Evolutionary conservation across 2,329 filamentous ascomycete species (phyloP), one percentile per base, ranked within the genome.

Genomic region (Aspergillus pseudonomiae): DNA sequence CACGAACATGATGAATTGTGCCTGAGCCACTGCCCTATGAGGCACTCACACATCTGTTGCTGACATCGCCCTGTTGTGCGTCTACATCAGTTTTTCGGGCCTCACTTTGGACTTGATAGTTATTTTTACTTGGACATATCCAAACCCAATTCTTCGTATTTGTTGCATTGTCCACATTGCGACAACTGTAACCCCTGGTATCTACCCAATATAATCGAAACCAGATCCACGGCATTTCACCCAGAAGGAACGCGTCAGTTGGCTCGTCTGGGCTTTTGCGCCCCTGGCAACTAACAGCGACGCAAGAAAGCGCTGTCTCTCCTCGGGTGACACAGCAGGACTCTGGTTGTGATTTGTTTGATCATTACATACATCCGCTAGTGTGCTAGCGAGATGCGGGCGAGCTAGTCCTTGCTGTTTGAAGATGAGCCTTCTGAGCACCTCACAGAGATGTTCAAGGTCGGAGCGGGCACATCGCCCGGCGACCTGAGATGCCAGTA

Each of bases 401-500:
- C 78, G 77, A 6, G 79, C 79, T 39, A 77, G 66, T 43, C 74
- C 76, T 61, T 76, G 77, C 53, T 81, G 76, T 54, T 79, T 80
- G 66, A 79, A 81, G 7, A 81, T 67, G 28, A 78, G 73, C 53
- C 74, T 76, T 59, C 78, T 75, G 41, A 83, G 73, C 11, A 78
- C 73, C 50, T 81, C 79, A 56, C 70, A 74, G 12, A 82, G 74
- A 64, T 75, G 78, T 6, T 78, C 74, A 19, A 82, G 70, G 61
- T 82, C 80, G 1, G 80, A 82, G 46, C 81, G 75, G 14, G 81
- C 79, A 61, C 80, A 82, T 52, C 71, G 73, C 4, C 81, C 81
- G 14, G 77, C 76, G 36, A 82, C 65, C 59, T 81, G 79, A 3
- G 70, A 73, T 26, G 81, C 73, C 12, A 82, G 66, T 9, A 79